Conservation (phyloP, 768 basidiomycete species). For the Boletus rubroflammeus region DNA sequence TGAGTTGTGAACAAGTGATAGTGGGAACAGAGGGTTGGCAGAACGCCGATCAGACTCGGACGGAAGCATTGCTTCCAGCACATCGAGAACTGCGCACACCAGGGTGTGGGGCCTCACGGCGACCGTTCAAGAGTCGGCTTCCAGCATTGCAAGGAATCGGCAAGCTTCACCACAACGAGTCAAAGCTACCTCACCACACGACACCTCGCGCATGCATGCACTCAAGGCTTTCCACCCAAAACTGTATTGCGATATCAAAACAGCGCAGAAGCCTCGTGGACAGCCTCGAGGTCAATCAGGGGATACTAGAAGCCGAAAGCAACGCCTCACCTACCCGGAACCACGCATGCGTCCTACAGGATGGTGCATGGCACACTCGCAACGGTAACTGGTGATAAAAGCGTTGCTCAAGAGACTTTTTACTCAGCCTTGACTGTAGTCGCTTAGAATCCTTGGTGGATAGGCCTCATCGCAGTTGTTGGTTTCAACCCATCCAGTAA, state of each 20-base stretch:
- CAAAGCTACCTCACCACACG: not conserved
- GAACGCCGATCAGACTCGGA: conserved; percentile 15
- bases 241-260: not conserved
- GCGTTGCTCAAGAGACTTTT: not conserved
- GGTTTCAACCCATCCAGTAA: not conserved
- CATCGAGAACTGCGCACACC: not conserved
- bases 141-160: not conserved
- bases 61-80: not conserved
- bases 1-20: not conserved
- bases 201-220: too few species aligned
- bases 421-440: not conserved
- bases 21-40: not conserved
- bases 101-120: not conserved
- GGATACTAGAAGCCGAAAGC: not conserved
- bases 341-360: not conserved
- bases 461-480: not conserved
- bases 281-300: conserved; percentile 9
- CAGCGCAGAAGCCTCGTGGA: conserved; percentile 11
- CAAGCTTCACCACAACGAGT: not conserved
- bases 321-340: not conserved
- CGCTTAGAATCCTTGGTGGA: not conserved
- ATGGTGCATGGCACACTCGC: not conserved
- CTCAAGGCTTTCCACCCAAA: not conserved
- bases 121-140: not conserved
- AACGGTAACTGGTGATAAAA: conserved; percentile 1